Percentiles rank a stretch among this genome's conserved stretches.
phyloP scores from a whole-genome alignment of 2,329 filamentous ascomycete species.

The Ilyonectria mors-panacis region DNA sequence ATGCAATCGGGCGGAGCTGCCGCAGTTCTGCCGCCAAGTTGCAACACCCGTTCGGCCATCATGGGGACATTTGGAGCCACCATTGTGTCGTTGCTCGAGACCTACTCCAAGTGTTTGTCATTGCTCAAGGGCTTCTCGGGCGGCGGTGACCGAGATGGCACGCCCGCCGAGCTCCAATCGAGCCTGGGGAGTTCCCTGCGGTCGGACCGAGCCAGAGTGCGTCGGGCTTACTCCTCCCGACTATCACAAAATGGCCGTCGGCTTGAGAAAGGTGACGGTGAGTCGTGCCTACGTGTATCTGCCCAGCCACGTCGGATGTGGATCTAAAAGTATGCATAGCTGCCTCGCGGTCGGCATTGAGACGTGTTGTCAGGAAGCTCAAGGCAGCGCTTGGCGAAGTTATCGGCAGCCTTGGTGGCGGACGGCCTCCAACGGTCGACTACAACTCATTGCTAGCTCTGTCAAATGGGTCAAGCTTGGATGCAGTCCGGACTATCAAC shows the following conservation, averaged over 20 bases:
- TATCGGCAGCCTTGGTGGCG: conserved; percentile 52
- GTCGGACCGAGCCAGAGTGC: conserved; percentile 58
- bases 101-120: conserved; percentile 63
- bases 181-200: conserved; percentile 55
- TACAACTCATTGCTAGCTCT: conserved; percentile 63
- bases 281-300: conserved; percentile 43
- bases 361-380: conserved; percentile 60
- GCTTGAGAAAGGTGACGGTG: conserved; percentile 65
- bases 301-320: conserved; percentile 25
- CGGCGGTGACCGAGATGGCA: conserved; percentile 36
- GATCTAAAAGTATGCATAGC: conserved; percentile 48
- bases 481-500: conserved; percentile 65
- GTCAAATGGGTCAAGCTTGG: conserved; percentile 63
- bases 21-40: conserved; percentile 25
- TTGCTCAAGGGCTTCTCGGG: conserved; percentile 56
- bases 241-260: conserved; percentile 58
- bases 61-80: conserved; percentile 60
- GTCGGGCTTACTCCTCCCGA: conserved; percentile 59
- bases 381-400: conserved; percentile 59
- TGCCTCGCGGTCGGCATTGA: conserved; percentile 56
- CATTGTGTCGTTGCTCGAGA: conserved; percentile 61
- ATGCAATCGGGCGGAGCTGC: conserved; percentile 37
- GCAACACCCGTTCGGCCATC: conserved; percentile 15
- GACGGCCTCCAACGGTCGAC: conserved; percentile 55
- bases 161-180: conserved; percentile 43